Evolutionary conservation across 768 basidiomycete genomes (phyloP), one percentile per base, ranked within the genome.

Genomic region (Russula sp.): DNA sequence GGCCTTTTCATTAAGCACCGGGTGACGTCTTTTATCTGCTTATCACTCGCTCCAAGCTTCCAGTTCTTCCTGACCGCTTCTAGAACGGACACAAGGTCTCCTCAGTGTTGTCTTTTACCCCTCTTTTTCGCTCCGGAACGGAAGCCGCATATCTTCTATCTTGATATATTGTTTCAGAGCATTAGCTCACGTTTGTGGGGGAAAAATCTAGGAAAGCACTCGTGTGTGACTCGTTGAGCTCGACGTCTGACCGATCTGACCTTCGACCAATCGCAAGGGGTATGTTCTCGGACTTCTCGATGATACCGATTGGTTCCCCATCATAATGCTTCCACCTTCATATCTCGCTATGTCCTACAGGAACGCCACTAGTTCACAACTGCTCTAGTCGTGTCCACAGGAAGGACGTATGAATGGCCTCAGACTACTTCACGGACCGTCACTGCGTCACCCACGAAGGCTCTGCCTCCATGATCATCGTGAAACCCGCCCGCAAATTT

Each of bases 1-100:
- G 49, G 54, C 58, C 18, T 50, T 54, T 59, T 59, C 52, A 20
- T 54, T 24, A 36, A 36, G 38, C 30, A 64, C 58, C 63, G 51
- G 36, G 52, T 34, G 57, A 18, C 53, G 40, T 55, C 52, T 56
- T 56, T 16, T 36, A 48, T 26, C 44, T 28, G 49, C 59, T 48
- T 53, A 59, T 48, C 28, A 44, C 63, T 24, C 44, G 16, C 59
- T 64, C 63, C 63, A 64, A 42, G 36, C 64, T 60, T 65, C 64
- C 54, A 44, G 59, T 60, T 56, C 54, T 51, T 30, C 51, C 24
- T 61, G 48, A 22, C 53, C 55, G 59, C 38, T 65, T 65, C 64
- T 65, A 65, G 64, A 65, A 61, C 24, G 48, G 14, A 26, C 54
- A 7, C 28, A 36, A 61, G 38, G 48, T 28, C 48, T 22, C 53